A percentile compares a stretch with the other conserved stretches of the same genome.
These are phyloP conservation scores for Entrophospora sp. DNA, from an alignment of 192 early-diverging fungal genomes.

Conservation along the genomic window DNA sequence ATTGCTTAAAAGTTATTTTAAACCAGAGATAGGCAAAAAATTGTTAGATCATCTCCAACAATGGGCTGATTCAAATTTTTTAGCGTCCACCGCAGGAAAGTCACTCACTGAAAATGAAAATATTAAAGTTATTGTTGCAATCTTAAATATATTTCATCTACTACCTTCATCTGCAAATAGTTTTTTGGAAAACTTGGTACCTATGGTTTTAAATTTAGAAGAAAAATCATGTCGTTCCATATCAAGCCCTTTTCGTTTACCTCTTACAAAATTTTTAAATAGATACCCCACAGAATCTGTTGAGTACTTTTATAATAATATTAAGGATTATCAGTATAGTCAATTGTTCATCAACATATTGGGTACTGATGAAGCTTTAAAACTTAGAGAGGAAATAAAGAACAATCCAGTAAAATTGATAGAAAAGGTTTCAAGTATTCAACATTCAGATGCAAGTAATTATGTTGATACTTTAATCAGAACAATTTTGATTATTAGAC, in stretches of 20 bases:
- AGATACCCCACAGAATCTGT: slow-evolving; percentile 79
- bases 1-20: slow-evolving; percentile 96
- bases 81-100: slow-evolving; percentile 72
- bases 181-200: slow-evolving; percentile 87
- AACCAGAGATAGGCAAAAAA: slow-evolving; percentile 97
- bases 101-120: slow-evolving; percentile 86
- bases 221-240: slow-evolving; percentile 62
- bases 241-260: slow-evolving; percentile 89
- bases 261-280: slow-evolving; percentile 86
- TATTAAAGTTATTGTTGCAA: slow-evolving; percentile 91
- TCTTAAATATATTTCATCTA: slow-evolving; percentile 87
- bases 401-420: slow-evolving; percentile 50
- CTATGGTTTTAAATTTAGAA: slow-evolving; percentile 82
- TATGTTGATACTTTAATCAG: slow-evolving; percentile 38
- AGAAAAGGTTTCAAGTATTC: slow-evolving; percentile 28
- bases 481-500: slow-evolving; percentile 48
- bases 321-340: slow-evolving; percentile 48
- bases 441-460: slow-evolving; percentile 23
- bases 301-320: slow-evolving; percentile 71
- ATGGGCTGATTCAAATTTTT: slow-evolving; percentile 82
- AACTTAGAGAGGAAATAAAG: slow-evolving; percentile 58
- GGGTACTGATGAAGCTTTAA: slow-evolving; percentile 40
- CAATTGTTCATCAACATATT: slow-evolving; percentile 59
- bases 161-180: slow-evolving; percentile 84
- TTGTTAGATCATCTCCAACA: slow-evolving; percentile 89